These are phyloP conservation scores for Backusella luteola DNA, from an alignment of 192 early-diverging fungal species.

Conservation along the genomic window DNA sequence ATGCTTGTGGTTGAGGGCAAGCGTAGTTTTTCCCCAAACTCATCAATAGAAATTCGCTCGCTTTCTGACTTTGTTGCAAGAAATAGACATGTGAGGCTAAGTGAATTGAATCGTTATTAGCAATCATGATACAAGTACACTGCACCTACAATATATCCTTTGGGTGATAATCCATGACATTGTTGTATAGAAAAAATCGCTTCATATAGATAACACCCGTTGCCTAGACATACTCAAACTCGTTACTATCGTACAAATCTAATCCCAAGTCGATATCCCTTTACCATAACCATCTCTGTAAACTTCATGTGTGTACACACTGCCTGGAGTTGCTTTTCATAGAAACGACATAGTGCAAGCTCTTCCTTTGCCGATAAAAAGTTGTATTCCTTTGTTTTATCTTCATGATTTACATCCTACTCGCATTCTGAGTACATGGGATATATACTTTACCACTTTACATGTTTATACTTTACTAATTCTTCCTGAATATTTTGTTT, in stretches of 20 bases:
- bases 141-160: slow-evolving; percentile 62
- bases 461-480: slow-evolving; percentile 24
- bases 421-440: not conserved
- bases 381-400: slow-evolving; percentile 28
- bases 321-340: slow-evolving; percentile 47
- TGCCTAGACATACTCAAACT: slow-evolving; percentile 46
- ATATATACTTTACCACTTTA: not conserved
- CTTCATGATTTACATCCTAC: not conserved
- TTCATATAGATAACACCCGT: slow-evolving; percentile 82
- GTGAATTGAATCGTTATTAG: not conserved
- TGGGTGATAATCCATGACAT: slow-evolving; percentile 79
- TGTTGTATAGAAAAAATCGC: slow-evolving; percentile 77
- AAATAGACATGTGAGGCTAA: slow-evolving; percentile 69
- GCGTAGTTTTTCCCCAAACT: slow-evolving; percentile 55
- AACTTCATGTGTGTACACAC: slow-evolving; percentile 46
- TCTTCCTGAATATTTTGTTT: slow-evolving; percentile 58
- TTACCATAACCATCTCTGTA: slow-evolving; percentile 44
- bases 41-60: slow-evolving; percentile 68
- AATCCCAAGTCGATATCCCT: not conserved
- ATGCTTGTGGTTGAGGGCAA: slow-evolving; percentile 52
- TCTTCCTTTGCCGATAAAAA: slow-evolving; percentile 55
- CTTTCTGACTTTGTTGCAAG: slow-evolving; percentile 77
- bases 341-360: slow-evolving; percentile 50
- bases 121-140: not conserved
- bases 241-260: not conserved